Evolutionary conservation across 1,284 basidiomycete species (phyloP).

Genomic region (Cutaneotrichosporon cyanovorans): DNA sequence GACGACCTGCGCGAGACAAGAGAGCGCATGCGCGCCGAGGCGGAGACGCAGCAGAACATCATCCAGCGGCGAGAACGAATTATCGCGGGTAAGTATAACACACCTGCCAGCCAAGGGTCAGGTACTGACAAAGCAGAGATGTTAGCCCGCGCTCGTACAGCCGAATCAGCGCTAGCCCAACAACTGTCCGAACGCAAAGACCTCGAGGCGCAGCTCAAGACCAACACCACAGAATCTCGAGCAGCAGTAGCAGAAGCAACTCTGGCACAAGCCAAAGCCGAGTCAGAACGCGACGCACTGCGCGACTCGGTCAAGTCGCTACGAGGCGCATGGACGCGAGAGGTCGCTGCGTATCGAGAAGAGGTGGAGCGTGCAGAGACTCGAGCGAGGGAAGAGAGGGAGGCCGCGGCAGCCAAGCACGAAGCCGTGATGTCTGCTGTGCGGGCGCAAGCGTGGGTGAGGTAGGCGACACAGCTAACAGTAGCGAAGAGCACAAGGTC

Average conservation of each 20-base stretch:
- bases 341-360: constrained; percentile 29
- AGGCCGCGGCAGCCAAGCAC: constrained; percentile 31
- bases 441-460: constrained; percentile 31
- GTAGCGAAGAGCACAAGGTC: constrained; percentile 26
- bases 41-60: constrained; percentile 40
- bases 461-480: neutral
- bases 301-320: constrained; percentile 35
- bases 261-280: constrained; percentile 25
- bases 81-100: constrained; percentile 30
- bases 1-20: constrained; percentile 43
- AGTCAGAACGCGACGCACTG: constrained; percentile 32
- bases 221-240: constrained; percentile 30
- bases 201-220: constrained; percentile 34
- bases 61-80: constrained; percentile 40
- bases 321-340: constrained; percentile 39
- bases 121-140: constrained; percentile 39
- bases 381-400: constrained; percentile 25
- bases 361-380: constrained; percentile 28
- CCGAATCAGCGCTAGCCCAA: constrained; percentile 30
- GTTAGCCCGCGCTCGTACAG: constrained; percentile 38
- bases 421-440: constrained; percentile 27
- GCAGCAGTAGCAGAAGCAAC: neutral
- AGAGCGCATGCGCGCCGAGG: constrained; percentile 40
- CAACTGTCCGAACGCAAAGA: constrained; percentile 32
- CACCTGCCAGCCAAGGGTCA: too few species aligned